These are phyloP conservation scores for Ormosia semicastrata DNA, from an alignment of 306 rosid genomes.

Conservation along the genomic window DNA sequence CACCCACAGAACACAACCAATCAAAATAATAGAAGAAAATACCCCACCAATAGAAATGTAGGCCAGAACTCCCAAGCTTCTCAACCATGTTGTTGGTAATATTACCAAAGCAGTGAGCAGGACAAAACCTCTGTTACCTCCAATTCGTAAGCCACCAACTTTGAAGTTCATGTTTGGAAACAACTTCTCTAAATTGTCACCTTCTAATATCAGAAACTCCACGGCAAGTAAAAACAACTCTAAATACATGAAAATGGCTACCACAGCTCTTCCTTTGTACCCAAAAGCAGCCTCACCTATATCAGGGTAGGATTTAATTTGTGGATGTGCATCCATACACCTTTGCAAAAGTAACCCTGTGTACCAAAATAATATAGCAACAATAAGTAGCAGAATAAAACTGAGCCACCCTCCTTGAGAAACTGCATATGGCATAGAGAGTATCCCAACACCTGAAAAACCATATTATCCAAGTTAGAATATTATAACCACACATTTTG, in stretches of 20 bases:
- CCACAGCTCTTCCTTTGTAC: conserved; percentile 42
- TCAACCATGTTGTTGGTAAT: conserved; percentile 71
- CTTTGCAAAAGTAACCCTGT: conserved; percentile 58
- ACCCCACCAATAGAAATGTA: conserved; percentile 71
- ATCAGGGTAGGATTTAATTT: conserved; percentile 53
- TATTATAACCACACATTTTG: not conserved
- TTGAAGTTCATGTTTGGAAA: conserved; percentile 47
- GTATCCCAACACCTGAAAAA: conserved; percentile 65
- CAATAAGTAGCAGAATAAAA: conserved; percentile 38
- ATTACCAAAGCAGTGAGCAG: conserved; percentile 46
- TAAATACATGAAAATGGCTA: conserved; percentile 49
- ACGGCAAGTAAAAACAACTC: conserved; percentile 56
- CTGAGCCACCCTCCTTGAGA: conserved; percentile 83
- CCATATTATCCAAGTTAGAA: not conserved
- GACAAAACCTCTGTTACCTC: conserved; percentile 47
- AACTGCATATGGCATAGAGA: conserved; percentile 75
- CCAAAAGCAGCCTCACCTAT: conserved; percentile 67
- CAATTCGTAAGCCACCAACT: conserved; percentile 34
- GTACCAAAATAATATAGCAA: conserved; percentile 58
- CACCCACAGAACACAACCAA: conserved; percentile 48
- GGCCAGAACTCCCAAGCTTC: conserved; percentile 50
- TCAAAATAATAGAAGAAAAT: conserved; percentile 45
- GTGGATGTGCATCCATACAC: conserved; percentile 51
- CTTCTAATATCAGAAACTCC: conserved; percentile 65
- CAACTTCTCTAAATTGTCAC: conserved; percentile 59